Evolutionary conservation across 345 rosid genomes (phyloP).

Genomic region (Populus tremula): DNA sequence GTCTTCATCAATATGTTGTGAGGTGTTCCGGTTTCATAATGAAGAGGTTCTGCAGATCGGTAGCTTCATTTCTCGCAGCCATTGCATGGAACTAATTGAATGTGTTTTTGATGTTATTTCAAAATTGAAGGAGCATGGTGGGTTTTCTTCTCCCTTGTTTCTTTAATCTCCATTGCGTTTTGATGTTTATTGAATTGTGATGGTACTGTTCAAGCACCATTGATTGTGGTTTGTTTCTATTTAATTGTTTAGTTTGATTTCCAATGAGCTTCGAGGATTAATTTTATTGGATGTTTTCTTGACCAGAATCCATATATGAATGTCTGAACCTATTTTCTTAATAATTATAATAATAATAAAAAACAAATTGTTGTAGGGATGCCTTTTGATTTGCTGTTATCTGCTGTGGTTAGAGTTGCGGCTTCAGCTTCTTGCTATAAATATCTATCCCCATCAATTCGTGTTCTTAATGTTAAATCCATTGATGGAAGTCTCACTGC

Average conservation of each 20-base stretch:
- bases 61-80: conserved; percentile 38
- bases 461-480: conserved; percentile 23
- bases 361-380: conserved; percentile 31
- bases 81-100: conserved; percentile 46
- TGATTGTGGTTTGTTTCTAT: background rate
- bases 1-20: conserved; percentile 49
- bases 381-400: conserved; percentile 34
- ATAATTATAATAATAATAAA: no score
- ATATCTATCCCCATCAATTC: conserved; percentile 12
- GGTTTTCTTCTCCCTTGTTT: conserved; percentile 4
- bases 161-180: background rate
- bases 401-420: conserved; percentile 48
- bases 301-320: no score
- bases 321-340: no score
- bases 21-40: conserved; percentile 32
- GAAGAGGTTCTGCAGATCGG: conserved; percentile 52
- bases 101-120: conserved; percentile 37
- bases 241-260: background rate
- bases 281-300: no score
- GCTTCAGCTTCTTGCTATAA: conserved; percentile 45
- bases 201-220: background rate
- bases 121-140: conserved; percentile 49
- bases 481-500: conserved; percentile 26
- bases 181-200: background rate
- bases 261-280: no score